Base-by-base conservation (phyloP, 805 yeast species). In the Starmerella apis region DNA sequence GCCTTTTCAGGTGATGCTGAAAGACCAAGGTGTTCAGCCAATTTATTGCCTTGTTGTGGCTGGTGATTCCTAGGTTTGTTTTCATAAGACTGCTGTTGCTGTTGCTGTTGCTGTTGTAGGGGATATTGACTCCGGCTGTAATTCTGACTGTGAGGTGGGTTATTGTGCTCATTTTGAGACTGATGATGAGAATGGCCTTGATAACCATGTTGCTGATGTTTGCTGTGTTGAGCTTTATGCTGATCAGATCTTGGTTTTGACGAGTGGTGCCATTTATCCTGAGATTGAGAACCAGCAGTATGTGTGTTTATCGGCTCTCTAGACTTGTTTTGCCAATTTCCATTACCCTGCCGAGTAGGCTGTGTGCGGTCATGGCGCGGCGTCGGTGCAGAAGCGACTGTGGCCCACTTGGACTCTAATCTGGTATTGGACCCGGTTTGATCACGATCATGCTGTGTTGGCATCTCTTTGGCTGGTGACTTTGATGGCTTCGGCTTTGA, bases 371-470 rank as follows among this genome's bases (percentile, higher is more conserved):
- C 43, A 10, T 23, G 13, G 31, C 20, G 30, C 28, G 28, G 8
- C 14, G 3, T 9, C 6, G 31, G 10, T 4, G 25, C 8, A 13
- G 43, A 11, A 23, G 6, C 43, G 11, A 20, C 18, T 13, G 8
- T 27, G 10, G 44, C 44, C 44, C 44, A 41, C 2, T n/a, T 13
- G 2, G 44, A 41, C 33, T 41, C 44, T 1, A 41, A 23, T n/a
- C 18, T 25, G 13, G 25, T 20, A 9, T 4, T 13, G 25, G 39
- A 8, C 18, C 10, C 10, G 23, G 32, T 25, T 13, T 32, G 31
- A n/a, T 11, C 28, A 1, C 5, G 18, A 7, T n/a, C 16, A 10
- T 35, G n/a, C 24, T 28, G 9, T 13, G 11, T 4, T 18, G 13
- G 5, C 10, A 13, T 31, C 16, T 18, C 37, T 16, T 33, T 33